A percentile compares a stretch with the other conserved stretches of the same genome.
phyloP scores from a whole-genome alignment of 179 eudicot genomes.

The Silene noctiflora region DNA sequence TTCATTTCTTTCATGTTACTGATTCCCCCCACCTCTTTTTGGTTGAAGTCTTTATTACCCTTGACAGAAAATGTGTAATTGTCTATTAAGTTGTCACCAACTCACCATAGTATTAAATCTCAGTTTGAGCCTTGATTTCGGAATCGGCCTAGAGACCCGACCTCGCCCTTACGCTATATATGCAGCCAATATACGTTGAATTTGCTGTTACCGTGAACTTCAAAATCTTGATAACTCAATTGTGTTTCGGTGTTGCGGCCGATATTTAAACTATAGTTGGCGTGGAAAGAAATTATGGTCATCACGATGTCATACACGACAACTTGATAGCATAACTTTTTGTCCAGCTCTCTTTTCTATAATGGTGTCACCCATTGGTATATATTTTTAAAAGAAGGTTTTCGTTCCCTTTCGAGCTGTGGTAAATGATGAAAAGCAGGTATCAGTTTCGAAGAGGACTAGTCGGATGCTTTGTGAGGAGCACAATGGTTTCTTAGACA shows the following conservation, averaged over 20 bases:
- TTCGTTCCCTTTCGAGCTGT: background rate
- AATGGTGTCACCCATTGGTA: background rate
- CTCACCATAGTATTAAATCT: background rate
- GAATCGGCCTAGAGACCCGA: background rate
- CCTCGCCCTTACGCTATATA: background rate
- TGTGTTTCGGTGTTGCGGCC: background rate
- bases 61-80: background rate
- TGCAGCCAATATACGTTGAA: background rate
- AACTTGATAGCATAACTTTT: background rate
- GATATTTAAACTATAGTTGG: background rate
- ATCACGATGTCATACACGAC: background rate
- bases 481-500: background rate
- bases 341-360: background rate
- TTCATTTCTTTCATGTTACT: background rate
- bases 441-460: background rate
- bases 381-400: background rate
- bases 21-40: background rate
- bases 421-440: no score
- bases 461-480: background rate
- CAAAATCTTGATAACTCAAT: background rate
- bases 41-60: background rate
- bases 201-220: background rate
- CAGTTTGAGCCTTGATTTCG: background rate
- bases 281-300: background rate
- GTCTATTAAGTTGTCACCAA: background rate